A percentile compares a stretch with the other conserved stretches of the same genome.
phyloP scores from a whole-genome alignment of 345 rosid genomes.

The Schrenkiella parvula region DNA sequence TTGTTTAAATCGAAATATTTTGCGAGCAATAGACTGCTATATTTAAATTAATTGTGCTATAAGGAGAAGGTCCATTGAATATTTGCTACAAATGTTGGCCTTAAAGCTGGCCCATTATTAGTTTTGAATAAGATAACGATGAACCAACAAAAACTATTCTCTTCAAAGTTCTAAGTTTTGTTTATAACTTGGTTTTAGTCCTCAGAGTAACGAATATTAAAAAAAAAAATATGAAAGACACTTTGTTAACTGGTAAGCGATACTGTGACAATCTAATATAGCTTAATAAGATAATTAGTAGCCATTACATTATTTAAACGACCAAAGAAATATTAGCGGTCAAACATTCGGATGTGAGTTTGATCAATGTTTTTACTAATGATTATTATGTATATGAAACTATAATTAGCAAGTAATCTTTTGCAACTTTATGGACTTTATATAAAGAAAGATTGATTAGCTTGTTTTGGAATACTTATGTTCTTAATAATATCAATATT shows the following conservation, averaged over 20 bases:
- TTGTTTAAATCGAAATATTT: too few relatives aligned
- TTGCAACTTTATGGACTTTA: slow-evolving; percentile 16
- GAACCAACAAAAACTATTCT: not conserved
- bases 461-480: slow-evolving; percentile 14
- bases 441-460: slow-evolving; percentile 9
- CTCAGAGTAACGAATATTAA: not conserved
- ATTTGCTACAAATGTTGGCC: not conserved
- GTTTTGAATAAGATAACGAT: not conserved
- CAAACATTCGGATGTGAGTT: slow-evolving; percentile 32
- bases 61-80: not conserved
- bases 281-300: not conserved
- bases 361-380: slow-evolving; percentile 10
- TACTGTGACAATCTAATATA: not conserved
- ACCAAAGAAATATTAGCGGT: not conserved
- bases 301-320: not conserved
- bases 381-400: not conserved
- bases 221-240: not conserved
- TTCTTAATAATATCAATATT: not conserved
- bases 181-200: not conserved
- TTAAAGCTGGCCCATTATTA: not conserved
- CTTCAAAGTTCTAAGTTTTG: not conserved
- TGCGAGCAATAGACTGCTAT: too few relatives aligned
- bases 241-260: not conserved
- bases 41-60: too few relatives aligned
- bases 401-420: slow-evolving; percentile 21